These are phyloP conservation scores for Fusarium sp. DNA, from an alignment of 2,329 filamentous ascomycete species.

Conservation along the genomic window DNA sequence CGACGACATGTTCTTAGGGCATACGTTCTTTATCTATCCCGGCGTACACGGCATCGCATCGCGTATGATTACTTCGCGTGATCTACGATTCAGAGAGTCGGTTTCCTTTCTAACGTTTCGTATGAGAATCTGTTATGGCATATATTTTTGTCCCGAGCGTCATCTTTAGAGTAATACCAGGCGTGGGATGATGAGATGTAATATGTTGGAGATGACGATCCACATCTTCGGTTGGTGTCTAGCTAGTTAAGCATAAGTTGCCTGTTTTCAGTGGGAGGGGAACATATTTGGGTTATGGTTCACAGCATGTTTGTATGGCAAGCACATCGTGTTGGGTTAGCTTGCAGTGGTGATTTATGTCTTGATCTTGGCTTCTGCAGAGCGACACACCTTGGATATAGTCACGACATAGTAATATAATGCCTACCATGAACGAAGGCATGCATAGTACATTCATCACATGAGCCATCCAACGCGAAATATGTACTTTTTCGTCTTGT, in stretches of 20 bases:
- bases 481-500: too few relatives aligned
- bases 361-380: constrained; percentile 23
- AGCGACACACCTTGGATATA: constrained; percentile 31
- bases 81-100: constrained; percentile 21
- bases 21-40: constrained; percentile 33
- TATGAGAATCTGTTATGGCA: constrained; percentile 13
- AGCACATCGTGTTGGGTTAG: constrained; percentile 3
- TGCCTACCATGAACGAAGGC: constrained; percentile 16
- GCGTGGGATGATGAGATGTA: constrained; percentile 9
- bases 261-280: neutral
- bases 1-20: constrained; percentile 8
- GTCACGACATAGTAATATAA: constrained; percentile 41
- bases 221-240: neutral
- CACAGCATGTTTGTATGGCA: constrained; percentile 1
- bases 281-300: neutral
- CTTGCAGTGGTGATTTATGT: constrained; percentile 1
- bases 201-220: constrained; percentile 1
- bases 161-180: constrained; percentile 22
- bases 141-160: constrained; percentile 20
- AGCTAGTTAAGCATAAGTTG: neutral
- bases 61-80: constrained; percentile 12
- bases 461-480: neutral
- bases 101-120: constrained; percentile 21
- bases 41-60: constrained; percentile 32
- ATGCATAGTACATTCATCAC: neutral